Conservation (phyloP, 2,329 filamentous ascomycete genomes). For the Clonostachys byssicola region DNA sequence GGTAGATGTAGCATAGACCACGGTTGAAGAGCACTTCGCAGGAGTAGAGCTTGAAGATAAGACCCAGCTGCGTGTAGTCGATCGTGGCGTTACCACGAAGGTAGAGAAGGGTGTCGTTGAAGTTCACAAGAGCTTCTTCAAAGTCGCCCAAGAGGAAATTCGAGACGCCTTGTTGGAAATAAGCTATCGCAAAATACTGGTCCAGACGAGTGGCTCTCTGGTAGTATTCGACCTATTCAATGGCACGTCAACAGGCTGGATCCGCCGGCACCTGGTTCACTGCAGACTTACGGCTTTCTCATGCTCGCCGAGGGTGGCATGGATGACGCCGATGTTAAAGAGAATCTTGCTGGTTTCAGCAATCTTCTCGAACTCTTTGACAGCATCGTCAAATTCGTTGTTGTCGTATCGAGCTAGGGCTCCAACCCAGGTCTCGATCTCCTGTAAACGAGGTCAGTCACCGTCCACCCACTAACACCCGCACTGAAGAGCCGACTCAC, state of each 20-base stretch:
- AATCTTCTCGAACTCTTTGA: slow-evolving; percentile 80
- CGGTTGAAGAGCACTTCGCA: slow-evolving; percentile 98
- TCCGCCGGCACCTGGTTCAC: not conserved
- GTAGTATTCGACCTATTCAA: slow-evolving; percentile 80
- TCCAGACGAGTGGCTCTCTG: slow-evolving; percentile 87
- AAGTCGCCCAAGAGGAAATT: slow-evolving; percentile 97
- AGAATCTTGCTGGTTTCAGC: slow-evolving; percentile 96
- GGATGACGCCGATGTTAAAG: slow-evolving; percentile 97
- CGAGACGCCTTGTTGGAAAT: slow-evolving; percentile 97
- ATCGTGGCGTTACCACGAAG: slow-evolving; percentile 95
- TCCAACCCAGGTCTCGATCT: slow-evolving; percentile 98
- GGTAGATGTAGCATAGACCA: slow-evolving; percentile 94
- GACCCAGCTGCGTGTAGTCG: slow-evolving; percentile 92
- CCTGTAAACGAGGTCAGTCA: slow-evolving; percentile 46
- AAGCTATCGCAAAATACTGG: slow-evolving; percentile 93
- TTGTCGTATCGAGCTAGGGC: slow-evolving; percentile 92
- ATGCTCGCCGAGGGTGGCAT: slow-evolving; percentile 93
- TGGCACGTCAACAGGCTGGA: not conserved
- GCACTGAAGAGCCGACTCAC: slow-evolving; percentile 25
- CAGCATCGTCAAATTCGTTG: slow-evolving; percentile 90
- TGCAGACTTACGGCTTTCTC: slow-evolving; percentile 75
- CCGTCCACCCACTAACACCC: no score
- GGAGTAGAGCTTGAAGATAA: slow-evolving; percentile 94
- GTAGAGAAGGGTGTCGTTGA: slow-evolving; percentile 96
- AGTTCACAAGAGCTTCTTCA: slow-evolving; percentile 94